A percentile compares a stretch with the other conserved stretches of the same genome.
phyloP scores from a whole-genome alignment of 805 yeast genomes.

The Hanseniaspora meyeri region DNA sequence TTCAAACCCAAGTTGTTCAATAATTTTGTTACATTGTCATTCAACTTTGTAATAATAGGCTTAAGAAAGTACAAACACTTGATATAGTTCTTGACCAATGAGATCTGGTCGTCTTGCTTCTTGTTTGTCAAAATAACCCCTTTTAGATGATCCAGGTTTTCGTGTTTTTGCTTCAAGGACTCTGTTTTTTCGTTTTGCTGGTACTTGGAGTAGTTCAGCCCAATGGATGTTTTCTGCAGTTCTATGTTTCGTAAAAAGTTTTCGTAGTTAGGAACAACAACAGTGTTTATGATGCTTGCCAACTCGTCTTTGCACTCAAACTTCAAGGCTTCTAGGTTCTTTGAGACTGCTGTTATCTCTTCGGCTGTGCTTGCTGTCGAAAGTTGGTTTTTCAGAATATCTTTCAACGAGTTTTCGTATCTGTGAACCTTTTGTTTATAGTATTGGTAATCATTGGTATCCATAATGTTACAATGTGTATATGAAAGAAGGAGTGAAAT shows the following conservation, averaged over 20 bases:
- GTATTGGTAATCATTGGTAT: background rate
- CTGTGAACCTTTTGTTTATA: background rate
- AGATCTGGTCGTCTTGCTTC: conserved; percentile 1
- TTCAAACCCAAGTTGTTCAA: background rate
- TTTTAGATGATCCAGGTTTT: conserved; percentile 6
- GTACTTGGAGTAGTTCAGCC: conserved; percentile 8
- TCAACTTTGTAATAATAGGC: conserved; percentile 1
- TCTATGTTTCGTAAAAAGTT: conserved; percentile 2
- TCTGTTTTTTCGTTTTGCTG: conserved; percentile 6
- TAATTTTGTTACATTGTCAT: background rate
- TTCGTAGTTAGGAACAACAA: background rate
- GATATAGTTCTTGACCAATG: conserved; percentile 1
- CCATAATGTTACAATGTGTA: background rate
- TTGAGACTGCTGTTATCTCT: background rate
- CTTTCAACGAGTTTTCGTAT: background rate
- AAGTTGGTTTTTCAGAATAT: background rate
- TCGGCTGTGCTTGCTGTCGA: background rate
- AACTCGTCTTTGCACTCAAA: background rate
- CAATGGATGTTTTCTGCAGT: conserved; percentile 7
- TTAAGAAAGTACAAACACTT: background rate
- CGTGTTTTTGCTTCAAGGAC: conserved; percentile 1
- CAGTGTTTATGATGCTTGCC: background rate
- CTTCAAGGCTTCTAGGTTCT: background rate
- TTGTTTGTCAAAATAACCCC: background rate
- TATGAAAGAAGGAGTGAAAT: background rate